phyloP scores from a whole-genome alignment of 2,329 filamentous ascomycete genomes.

The Fusarium sp. region DNA sequence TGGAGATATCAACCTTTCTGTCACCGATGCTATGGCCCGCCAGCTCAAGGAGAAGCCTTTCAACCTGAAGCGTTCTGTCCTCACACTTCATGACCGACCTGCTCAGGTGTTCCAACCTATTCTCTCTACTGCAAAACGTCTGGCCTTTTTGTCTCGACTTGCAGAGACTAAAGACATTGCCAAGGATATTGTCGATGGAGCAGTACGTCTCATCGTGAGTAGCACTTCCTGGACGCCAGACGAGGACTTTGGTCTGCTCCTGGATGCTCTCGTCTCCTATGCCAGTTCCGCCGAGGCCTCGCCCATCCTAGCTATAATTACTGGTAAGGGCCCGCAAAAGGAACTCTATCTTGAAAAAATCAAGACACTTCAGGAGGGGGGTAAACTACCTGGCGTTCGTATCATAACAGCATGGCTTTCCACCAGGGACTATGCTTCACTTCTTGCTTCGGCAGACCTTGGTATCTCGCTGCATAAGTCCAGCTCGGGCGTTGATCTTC shows the following conservation, averaged over 20 bases:
- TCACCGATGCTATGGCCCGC: conserved; percentile 87
- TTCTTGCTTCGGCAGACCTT: conserved; percentile 87
- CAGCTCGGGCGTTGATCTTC: conserved; percentile 92
- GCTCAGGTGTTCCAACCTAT: conserved; percentile 83
- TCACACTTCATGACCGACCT: conserved; percentile 87
- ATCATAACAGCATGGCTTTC: conserved; percentile 88
- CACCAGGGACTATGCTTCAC: conserved; percentile 82
- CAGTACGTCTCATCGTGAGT: conserved; percentile 80
- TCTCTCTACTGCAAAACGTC: conserved; percentile 55
- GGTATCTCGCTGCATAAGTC: conserved; percentile 93
- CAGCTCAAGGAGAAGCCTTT: conserved; percentile 74
- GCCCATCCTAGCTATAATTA: conserved; percentile 90
- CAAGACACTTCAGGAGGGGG: conserved; percentile 64
- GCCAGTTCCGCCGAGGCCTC: conserved; percentile 60
- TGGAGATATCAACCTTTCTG: conserved; percentile 79
- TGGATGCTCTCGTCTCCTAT: conserved; percentile 83
- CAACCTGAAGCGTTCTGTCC: conserved; percentile 69
- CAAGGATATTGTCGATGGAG: conserved; percentile 65
- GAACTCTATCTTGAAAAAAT: conserved; percentile 77
- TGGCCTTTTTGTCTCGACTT: conserved; percentile 71
- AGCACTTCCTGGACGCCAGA: conserved; percentile 98
- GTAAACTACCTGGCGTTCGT: conserved; percentile 74
- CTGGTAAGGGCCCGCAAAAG: conserved; percentile 90
- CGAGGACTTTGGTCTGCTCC: conserved; percentile 90
- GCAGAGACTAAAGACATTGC: conserved; percentile 71